Base-by-base conservation (phyloP, 306 rosid species). In the Myrica gale region DNA sequence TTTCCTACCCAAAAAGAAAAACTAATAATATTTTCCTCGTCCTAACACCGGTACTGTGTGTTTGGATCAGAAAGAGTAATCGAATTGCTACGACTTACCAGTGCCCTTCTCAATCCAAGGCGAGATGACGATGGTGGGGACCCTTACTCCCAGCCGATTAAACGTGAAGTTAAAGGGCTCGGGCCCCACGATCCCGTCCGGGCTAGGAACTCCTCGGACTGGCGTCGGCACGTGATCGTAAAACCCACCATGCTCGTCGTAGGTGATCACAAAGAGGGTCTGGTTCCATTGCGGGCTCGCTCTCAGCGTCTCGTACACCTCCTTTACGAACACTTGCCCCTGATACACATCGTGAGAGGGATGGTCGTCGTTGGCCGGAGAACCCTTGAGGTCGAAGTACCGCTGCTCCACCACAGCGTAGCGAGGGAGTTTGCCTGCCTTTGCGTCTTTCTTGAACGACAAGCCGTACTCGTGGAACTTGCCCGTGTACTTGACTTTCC, bases 191-290 rank as follows among this genome's bases (percentile, higher is more conserved):
- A 91, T 91, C 8, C 88, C 96, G 58, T 94, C 96, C 0, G 97
- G 97, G 53, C 88, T 90, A 0, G 97, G 98, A 9, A 94, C 86
- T 7, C 90, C 96, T 43, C 66, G 74, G 3, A 80, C 89, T 0
- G 98, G 96, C 0, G 95, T 94, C 0, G 97, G 75, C 39, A 94
- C 97, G 39, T 94, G 97, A 52, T 94, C 98, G 0, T 12, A 94
- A 73, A 90, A 92, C 45, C 98, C 98, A 0, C 98, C 98, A 50
- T 94, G 98, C 74, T 94, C 97, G 70, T 94, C 98, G 55, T 94
- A 94, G 2, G 97, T 94, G 56, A 94, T 89, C 46, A 94, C 0
- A 0, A 94, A 76, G 32, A 94, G 68, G 51, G 96, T 91, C 7
- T 87, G 46, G 58, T 91, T 94, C 98, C 98, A 94, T 79, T 86